These are phyloP conservation scores for Massariosphaeria phaeospora DNA, from an alignment of 495 filamentous ascomycete genomes.

Conservation along the genomic window DNA sequence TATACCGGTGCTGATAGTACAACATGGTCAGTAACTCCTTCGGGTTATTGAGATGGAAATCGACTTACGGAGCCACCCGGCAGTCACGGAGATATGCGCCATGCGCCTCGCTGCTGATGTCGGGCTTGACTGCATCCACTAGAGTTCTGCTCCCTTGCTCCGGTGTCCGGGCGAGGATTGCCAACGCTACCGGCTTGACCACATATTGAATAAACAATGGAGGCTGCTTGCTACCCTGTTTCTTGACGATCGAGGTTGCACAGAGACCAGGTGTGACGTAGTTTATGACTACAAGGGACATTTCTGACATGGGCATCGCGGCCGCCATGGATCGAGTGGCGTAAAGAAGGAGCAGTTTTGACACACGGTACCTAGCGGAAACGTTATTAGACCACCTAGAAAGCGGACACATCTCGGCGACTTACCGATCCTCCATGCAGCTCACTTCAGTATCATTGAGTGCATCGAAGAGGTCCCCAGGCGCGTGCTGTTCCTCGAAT, in stretches of 20 bases:
- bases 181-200: conserved; percentile 1
- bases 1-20: no score
- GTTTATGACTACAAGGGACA: conserved; percentile 38
- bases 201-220: conserved; percentile 8
- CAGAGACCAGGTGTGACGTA: conserved; percentile 42
- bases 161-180: conserved; percentile 35
- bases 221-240: no score
- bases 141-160: conserved; percentile 43
- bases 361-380: background rate
- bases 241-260: conserved; percentile 37
- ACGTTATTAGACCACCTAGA: no score
- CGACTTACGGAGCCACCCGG: no score
- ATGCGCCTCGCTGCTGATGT: conserved; percentile 32
- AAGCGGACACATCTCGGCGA: no score
- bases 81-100: conserved; percentile 36
- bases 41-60: no score
- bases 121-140: conserved; percentile 37
- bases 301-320: conserved; percentile 18
- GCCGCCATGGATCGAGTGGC: conserved; percentile 10
- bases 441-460: background rate
- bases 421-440: no score
- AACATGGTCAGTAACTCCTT: no score
- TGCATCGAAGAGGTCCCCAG: background rate
- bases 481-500: background rate
- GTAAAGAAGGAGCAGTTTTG: background rate